Conservation (phyloP, 1,284 basidiomycete species). For the Moniliella sp. region DNA sequence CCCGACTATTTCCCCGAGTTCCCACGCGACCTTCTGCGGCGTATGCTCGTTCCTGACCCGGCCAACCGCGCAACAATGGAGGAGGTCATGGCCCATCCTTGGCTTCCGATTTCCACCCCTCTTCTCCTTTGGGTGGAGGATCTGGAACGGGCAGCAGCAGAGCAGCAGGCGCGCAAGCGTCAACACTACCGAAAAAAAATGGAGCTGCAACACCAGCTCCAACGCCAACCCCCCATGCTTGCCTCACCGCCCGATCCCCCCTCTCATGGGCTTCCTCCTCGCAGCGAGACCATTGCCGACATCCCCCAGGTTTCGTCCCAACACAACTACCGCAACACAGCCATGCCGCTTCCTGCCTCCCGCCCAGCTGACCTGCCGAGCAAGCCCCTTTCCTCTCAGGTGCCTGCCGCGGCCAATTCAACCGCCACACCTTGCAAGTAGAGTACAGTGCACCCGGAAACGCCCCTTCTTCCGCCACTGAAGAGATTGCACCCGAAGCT, state of each 20-base stretch:
- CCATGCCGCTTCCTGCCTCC: neutral
- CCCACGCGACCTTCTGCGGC: constrained; percentile 24
- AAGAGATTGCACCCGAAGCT: too few species aligned
- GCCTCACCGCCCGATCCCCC: constrained; percentile 3
- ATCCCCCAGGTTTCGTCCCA: constrained; percentile 4
- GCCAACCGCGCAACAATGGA: constrained; percentile 17
- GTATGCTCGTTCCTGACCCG: constrained; percentile 31
- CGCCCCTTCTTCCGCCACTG: too few species aligned
- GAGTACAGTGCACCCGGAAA: too few species aligned
- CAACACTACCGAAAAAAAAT: constrained; percentile 32
- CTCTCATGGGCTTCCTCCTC: neutral
- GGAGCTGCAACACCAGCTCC: constrained; percentile 24
- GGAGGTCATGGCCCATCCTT: constrained; percentile 28
- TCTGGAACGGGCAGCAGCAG: constrained; percentile 27
- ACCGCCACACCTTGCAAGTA: too few species aligned
- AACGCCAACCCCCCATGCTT: constrained; percentile 18
- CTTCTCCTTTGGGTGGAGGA: constrained; percentile 31
- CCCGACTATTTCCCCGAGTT: constrained; percentile 30
- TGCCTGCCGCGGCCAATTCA: too few species aligned
- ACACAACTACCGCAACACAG: constrained; percentile 7
- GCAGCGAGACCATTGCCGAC: neutral
- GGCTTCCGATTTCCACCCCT: constrained; percentile 28
- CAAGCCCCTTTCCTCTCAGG: too few species aligned
- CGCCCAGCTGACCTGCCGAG: constrained; percentile 2
- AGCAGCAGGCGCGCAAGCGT: constrained; percentile 31